Conservation (phyloP, 228 moss, liverwort and hornwort species). For the Sphagnum fallax region DNA sequence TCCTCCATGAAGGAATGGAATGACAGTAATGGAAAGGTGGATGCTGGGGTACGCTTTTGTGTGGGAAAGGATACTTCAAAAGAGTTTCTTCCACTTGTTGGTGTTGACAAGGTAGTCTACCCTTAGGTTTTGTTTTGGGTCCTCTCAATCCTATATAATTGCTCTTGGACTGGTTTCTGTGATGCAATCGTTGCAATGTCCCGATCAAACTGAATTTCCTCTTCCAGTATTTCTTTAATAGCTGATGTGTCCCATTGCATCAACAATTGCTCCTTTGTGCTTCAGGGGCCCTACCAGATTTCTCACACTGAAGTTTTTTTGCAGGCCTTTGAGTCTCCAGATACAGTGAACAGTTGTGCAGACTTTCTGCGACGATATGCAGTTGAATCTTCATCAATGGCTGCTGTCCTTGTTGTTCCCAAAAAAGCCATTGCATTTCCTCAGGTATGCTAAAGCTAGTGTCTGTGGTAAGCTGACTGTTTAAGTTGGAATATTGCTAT, state of each 20-base stretch:
- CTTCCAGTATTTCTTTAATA: too few relatives aligned
- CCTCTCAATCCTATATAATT: neutral
- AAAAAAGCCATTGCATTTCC: constrained; percentile 90
- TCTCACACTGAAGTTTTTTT: neutral
- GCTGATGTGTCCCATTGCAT: too few relatives aligned
- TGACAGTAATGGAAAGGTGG: constrained; percentile 59
- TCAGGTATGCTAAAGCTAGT: constrained; percentile 39
- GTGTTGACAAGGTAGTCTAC: constrained; percentile 64
- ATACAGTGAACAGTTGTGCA: constrained; percentile 70
- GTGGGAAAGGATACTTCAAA: constrained; percentile 54
- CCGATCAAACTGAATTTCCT: too few relatives aligned
- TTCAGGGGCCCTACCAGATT: too few relatives aligned
- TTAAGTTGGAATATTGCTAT: too few relatives aligned
- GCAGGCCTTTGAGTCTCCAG: constrained; percentile 97
- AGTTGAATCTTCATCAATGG: constrained; percentile 71
- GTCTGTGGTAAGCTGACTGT: neutral
- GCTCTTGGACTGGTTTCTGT: neutral
- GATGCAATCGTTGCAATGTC: too few relatives aligned
- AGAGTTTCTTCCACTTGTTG: constrained; percentile 66
- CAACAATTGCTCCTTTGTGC: too few relatives aligned
- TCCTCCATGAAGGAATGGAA: constrained; percentile 72
- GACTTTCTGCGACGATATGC: constrained; percentile 79
- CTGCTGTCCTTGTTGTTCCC: constrained; percentile 76
- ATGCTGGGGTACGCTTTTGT: constrained; percentile 71
- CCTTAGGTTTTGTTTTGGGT: constrained; percentile 1